These are phyloP conservation scores for Hypoxylon sp. DNA, from an alignment of 2,329 filamentous ascomycete species.

Conservation along the genomic window DNA sequence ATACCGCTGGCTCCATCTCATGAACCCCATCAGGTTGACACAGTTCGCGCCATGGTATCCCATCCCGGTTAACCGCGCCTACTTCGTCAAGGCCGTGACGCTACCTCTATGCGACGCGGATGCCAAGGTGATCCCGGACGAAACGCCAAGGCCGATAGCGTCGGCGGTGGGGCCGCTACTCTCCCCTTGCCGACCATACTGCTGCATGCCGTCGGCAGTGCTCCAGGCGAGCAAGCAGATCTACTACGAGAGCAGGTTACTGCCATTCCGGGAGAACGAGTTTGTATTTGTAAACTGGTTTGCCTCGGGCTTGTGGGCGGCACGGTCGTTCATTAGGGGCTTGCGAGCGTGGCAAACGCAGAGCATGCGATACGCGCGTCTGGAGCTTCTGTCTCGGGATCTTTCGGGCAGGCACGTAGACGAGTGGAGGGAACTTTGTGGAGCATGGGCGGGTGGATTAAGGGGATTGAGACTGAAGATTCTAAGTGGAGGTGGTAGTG, in stretches of 20 bases:
- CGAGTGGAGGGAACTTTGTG: slow-evolving; percentile 59
- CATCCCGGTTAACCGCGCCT: slow-evolving; percentile 54
- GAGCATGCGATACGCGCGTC: slow-evolving; percentile 58
- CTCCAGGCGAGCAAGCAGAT: slow-evolving; percentile 59
- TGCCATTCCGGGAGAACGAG: slow-evolving; percentile 62
- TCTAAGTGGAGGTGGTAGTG: slow-evolving; percentile 49
- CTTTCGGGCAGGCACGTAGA: slow-evolving; percentile 51
- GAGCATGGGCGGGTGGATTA: slow-evolving; percentile 55
- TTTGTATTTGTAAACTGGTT: slow-evolving; percentile 65
- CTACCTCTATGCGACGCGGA: neutral
- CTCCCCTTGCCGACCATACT: slow-evolving; percentile 57
- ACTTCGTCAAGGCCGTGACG: slow-evolving; percentile 49
- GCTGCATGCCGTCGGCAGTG: slow-evolving; percentile 60
- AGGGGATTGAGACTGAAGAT: slow-evolving; percentile 60
- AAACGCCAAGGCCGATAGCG: slow-evolving; percentile 4
- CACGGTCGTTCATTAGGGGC: slow-evolving; percentile 55
- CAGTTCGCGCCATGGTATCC: slow-evolving; percentile 61
- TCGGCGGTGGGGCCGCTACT: slow-evolving; percentile 45
- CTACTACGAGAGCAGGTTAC: slow-evolving; percentile 59
- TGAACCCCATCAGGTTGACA: slow-evolving; percentile 57
- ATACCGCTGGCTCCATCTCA: slow-evolving; percentile 60
- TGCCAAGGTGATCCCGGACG: neutral
- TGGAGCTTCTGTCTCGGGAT: slow-evolving; percentile 61
- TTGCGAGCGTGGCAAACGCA: slow-evolving; percentile 61
- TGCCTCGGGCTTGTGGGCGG: slow-evolving; percentile 61